These are phyloP conservation scores for Novymonas esmeraldas DNA, from an alignment of 208 protist species.

Conservation along the genomic window DNA sequence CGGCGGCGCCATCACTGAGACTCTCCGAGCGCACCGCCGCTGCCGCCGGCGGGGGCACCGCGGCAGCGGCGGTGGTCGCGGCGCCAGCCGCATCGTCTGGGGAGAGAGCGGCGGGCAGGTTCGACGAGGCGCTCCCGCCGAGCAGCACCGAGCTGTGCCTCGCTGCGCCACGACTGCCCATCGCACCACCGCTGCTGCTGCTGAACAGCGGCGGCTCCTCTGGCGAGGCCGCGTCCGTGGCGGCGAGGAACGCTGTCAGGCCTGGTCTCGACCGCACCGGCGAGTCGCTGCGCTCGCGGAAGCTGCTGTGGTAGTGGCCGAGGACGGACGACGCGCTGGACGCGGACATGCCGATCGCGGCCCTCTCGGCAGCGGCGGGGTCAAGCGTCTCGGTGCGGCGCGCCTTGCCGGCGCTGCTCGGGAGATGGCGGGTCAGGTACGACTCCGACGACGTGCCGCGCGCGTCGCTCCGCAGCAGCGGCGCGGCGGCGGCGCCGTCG, in stretches of 20 bases:
- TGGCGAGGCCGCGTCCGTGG: background rate
- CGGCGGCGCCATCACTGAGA: background rate
- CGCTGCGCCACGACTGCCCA: background rate
- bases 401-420: background rate
- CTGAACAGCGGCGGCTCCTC: background rate
- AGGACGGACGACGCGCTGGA: background rate
- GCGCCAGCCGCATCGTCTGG: background rate
- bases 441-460: background rate
- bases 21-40: background rate
- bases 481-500: background rate
- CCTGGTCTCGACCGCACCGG: background rate
- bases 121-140: background rate
- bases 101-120: background rate
- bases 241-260: constrained; percentile 11
- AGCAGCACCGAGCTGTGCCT: background rate
- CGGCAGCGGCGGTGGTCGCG: background rate
- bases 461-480: background rate
- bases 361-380: constrained; percentile 27
- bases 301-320: background rate
- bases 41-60: background rate
- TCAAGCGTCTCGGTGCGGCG: constrained; percentile 32
- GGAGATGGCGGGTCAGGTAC: constrained; percentile 1
- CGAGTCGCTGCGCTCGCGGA: background rate
- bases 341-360: background rate
- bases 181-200: background rate